Evolutionary conservation across 148 eudicot genomes (phyloP), one percentile per base, ranked within the genome.

Genomic region (Rhododendron mucronatum): DNA sequence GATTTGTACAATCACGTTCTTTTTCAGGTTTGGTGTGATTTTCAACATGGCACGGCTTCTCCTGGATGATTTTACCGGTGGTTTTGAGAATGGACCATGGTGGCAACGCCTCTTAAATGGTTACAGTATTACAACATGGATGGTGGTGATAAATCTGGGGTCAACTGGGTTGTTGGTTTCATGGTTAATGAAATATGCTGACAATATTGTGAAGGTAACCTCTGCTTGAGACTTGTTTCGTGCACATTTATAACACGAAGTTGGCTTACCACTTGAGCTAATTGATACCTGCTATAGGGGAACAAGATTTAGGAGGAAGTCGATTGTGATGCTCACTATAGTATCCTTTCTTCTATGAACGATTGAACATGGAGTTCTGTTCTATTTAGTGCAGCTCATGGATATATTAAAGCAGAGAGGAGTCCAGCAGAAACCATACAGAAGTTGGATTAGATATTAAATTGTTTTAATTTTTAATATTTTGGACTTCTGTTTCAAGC

Each of bases 171-270:
- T 97, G 82, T 87, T 97, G 53, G 98, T 97, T 87, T 97, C 99
- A 77, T 97, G 99, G 99, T 89, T 97, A 61, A 97, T 97, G 99
- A 97, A 97, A 91, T 93, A 95, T 89, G 98, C 98, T 1, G 99
- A 97, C 90, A 96, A 96, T 82, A 94, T 94, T 84, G 95, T 96
- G 55, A 95, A 95, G 98, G 98, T 95, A 89, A 7, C 50, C 69
- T 35, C 61, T 6, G 28, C 33, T 45, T 77, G 39, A 71, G 16
- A 13, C 39, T 71, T 71, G 76, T 45, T 78, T 23, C 0, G 3
- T 78, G 51, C 47, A 39, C 7, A 21, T 39, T 21, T 45, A 15
- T 37, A 20, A 9, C 50, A 41, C 2, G 23, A 16, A 18, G 48
- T 77, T 9, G 50, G 28, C 76, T 71, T 71, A 71, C 20, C 30